Evolutionary conservation across 2,329 filamentous ascomycete species (phyloP), one percentile per base, ranked within the genome.

Genomic region (Bipolaris cookei): DNA sequence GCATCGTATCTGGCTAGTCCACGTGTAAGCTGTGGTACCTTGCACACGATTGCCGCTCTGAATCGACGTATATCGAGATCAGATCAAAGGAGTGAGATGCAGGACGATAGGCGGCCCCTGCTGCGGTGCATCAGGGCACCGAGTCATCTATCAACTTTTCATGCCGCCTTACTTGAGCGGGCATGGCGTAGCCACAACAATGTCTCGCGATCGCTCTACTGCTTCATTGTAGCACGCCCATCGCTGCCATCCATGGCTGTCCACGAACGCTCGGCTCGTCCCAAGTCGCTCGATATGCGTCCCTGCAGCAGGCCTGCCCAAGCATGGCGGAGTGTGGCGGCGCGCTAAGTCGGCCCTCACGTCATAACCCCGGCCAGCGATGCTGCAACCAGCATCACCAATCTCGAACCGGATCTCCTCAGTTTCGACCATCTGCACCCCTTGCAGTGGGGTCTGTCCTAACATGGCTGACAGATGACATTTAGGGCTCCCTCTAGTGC

Each of bases 221-320:
- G 46, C 62, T 65, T 65, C 51, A 70, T 71, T 66, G 68, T 61
- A 63, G 51, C 65, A 63, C 62, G 59, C 64, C 58, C 64, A 72
- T 71, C 70, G 69, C 61, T n/a, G 45, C 43, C 28, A 56, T 49
- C 23, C 34, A 55, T 44, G 23, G 51, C 43, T 37, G 35, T 28
- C 41, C 49, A 52, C 57, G 52, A 52, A 57, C 55, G 53, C 54
- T 60, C 66, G 64, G 67, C 55, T 66, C 65, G 62, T 58, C 60
- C 65, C 56, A 63, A 59, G 58, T 66, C 58, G 60, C 56, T 58
- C 43, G 46, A 56, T 43, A 51, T 66, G 64, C 60, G 63, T 59
- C 65, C 59, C 62, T 63, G 63, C 66, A 67, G 59, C 53, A 45
- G 25, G 42, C 23, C 28, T 45, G 28, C n/a, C 4, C 32, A 41